These are phyloP conservation scores for Chytridium lagenaria DNA, from an alignment of 371 early-diverging fungal species.

Conservation along the genomic window DNA sequence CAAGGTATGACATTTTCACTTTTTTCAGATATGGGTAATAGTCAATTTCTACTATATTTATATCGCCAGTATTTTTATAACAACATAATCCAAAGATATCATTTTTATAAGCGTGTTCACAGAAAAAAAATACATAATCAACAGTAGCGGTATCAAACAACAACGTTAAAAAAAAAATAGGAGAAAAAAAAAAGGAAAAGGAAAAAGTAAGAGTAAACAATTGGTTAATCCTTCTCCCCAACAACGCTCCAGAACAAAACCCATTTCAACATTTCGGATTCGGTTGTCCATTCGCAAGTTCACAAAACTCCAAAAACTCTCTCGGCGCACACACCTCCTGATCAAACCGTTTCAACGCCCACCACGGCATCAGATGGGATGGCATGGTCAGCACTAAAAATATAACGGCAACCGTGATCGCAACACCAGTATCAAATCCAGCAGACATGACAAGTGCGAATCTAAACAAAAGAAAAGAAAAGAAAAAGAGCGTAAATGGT, in stretches of 20 bases:
- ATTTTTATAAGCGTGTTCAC: neutral
- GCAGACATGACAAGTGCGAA: slow-evolving; percentile 32
- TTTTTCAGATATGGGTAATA: no score
- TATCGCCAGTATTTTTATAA: no score
- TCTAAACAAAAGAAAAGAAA: neutral
- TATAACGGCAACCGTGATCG: slow-evolving; percentile 21
- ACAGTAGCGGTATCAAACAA: neutral
- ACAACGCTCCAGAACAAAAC: neutral
- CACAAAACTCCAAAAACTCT: neutral
- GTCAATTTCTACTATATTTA: no score
- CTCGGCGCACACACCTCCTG: slow-evolving; percentile 14
- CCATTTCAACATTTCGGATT: slow-evolving; percentile 4
- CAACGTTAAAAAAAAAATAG: neutral
- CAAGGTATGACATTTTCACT: no score
- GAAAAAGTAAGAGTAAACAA: neutral
- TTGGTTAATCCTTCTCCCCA: neutral
- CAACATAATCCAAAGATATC: neutral
- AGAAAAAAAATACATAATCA: neutral
- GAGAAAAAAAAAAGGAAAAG: neutral
- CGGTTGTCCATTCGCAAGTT: neutral
- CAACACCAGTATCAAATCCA: slow-evolving; percentile 30
- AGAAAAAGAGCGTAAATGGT: neutral
- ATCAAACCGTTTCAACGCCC: slow-evolving; percentile 12
- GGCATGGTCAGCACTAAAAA: slow-evolving; percentile 23
- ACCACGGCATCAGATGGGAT: slow-evolving; percentile 12